Evolutionary conservation across 2,329 filamentous ascomycete genomes (phyloP).

Genomic region (Aspergillus spinulosporus): DNA sequence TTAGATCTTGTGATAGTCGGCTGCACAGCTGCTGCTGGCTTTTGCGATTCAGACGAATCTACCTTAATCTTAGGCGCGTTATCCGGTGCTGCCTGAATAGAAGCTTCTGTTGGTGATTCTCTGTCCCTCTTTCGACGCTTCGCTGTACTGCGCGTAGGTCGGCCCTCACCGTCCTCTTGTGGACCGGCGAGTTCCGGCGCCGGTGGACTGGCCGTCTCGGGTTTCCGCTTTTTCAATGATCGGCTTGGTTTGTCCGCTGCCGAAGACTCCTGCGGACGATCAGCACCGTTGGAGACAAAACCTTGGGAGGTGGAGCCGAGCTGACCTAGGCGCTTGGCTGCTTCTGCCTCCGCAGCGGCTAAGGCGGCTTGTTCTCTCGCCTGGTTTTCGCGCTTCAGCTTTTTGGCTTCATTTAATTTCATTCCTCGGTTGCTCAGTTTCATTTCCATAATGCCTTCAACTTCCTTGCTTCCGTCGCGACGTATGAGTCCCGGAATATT

Average conservation of each 20-base stretch:
- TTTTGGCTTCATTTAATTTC: slow-evolving; percentile 63
- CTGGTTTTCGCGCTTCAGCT: slow-evolving; percentile 58
- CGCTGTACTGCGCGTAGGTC: slow-evolving; percentile 30
- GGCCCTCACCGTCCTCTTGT: slow-evolving; percentile 25
- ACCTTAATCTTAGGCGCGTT: slow-evolving; percentile 24
- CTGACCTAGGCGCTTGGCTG: slow-evolving; percentile 17
- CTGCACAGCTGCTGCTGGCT: slow-evolving; percentile 20
- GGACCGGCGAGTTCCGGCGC: slow-evolving; percentile 15
- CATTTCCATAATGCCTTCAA: slow-evolving; percentile 47
- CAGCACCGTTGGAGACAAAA: slow-evolving; percentile 19
- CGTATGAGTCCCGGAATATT: slow-evolving; percentile 41
- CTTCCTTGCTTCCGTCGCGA: slow-evolving; percentile 43
- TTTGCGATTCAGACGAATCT: slow-evolving; percentile 23
- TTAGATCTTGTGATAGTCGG: slow-evolving; percentile 4
- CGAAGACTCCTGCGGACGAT: slow-evolving; percentile 15
- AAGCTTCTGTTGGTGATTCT: slow-evolving; percentile 28
- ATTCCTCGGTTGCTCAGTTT: slow-evolving; percentile 60
- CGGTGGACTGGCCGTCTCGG: slow-evolving; percentile 48
- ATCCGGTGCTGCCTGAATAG: slow-evolving; percentile 37
- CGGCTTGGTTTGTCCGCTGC: slow-evolving; percentile 20
- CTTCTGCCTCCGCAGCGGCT: slow-evolving; percentile 25
- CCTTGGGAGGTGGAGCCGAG: slow-evolving; percentile 13
- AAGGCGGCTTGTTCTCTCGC: slow-evolving; percentile 50
- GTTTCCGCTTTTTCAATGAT: slow-evolving; percentile 54
- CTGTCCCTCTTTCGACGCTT: slow-evolving; percentile 44